phyloP scores from a whole-genome alignment of 2,329 filamentous ascomycete genomes.

The Pseudodiploospora longispora region DNA sequence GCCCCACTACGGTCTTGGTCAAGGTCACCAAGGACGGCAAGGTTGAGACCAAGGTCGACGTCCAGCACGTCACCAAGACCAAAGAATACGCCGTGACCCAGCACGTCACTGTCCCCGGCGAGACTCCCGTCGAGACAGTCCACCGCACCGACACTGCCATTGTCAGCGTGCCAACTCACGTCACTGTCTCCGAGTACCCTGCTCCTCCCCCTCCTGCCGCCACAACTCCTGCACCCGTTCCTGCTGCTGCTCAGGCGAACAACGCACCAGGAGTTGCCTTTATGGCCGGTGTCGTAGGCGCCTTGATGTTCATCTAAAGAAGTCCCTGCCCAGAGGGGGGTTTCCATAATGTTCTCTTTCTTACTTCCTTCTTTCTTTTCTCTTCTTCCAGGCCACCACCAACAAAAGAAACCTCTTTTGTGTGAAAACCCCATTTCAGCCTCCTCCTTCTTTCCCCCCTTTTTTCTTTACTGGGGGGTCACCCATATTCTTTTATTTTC shows the following conservation, averaged over 20 bases:
- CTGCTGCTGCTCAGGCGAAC: constrained; percentile 15
- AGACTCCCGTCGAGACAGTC: constrained; percentile 26
- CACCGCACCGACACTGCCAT: constrained; percentile 15
- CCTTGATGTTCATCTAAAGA: constrained; percentile 27
- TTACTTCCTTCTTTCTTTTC: background rate
- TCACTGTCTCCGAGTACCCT: constrained; percentile 9
- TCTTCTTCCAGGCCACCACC: background rate
- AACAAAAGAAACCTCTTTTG: no score
- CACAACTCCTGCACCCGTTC: constrained; percentile 16
- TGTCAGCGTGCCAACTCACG: constrained; percentile 12
- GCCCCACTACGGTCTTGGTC: constrained; percentile 24
- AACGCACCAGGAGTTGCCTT: constrained; percentile 24
- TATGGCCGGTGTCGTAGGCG: constrained; percentile 30
- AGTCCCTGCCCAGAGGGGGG: background rate
- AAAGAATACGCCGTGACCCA: constrained; percentile 22
- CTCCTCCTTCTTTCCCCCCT: no score
- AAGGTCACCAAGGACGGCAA: constrained; percentile 7
- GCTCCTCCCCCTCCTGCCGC: constrained; percentile 13
- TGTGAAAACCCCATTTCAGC: no score
- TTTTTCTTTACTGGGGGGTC: background rate
- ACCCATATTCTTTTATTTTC: background rate
- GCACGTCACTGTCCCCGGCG: constrained; percentile 26
- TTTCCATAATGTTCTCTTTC: background rate
- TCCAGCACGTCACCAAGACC: constrained; percentile 33
- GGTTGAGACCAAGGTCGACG: constrained; percentile 10